These are phyloP conservation scores for Podaxis pistillaris DNA, from an alignment of 768 basidiomycete species.

Conservation along the genomic window DNA sequence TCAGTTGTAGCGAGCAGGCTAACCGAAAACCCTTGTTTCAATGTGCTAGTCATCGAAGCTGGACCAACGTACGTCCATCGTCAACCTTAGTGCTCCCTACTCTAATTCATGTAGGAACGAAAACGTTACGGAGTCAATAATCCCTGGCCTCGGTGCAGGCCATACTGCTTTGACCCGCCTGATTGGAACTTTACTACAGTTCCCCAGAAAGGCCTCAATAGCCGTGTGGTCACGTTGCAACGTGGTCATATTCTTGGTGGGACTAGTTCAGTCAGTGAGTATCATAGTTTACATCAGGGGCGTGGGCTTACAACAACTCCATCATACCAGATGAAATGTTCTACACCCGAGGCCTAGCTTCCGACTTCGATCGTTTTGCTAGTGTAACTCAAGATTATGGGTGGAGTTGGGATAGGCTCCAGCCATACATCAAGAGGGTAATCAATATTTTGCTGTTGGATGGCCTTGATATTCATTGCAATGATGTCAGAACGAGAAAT, in stretches of 20 bases:
- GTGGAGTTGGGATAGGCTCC: conserved; percentile 34
- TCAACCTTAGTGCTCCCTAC: not conserved
- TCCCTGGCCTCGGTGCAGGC: conserved; percentile 15
- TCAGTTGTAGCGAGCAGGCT: conserved; percentile 28
- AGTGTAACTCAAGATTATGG: conserved; percentile 27
- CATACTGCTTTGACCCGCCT: not conserved
- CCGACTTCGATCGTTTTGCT: conserved; percentile 25
- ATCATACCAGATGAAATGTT: conserved; percentile 20
- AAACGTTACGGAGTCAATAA: conserved; percentile 14
- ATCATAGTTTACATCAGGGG: not conserved
- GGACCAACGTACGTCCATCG: conserved; percentile 14
- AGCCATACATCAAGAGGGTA: conserved; percentile 25
- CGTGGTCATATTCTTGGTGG: conserved; percentile 33
- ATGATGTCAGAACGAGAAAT: conserved; percentile 16
- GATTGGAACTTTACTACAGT: conserved; percentile 33
- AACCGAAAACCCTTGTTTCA: conserved; percentile 16
- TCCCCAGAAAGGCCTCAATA: conserved; percentile 26
- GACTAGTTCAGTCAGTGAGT: conserved; percentile 29
- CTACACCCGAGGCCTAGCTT: conserved; percentile 20
- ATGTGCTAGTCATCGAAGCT: conserved; percentile 17
- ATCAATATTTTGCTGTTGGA: not conserved
- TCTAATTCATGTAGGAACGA: not conserved
- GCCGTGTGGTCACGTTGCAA: conserved; percentile 24
- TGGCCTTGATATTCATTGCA: conserved; percentile 14
- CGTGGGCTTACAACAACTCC: conserved; percentile 10